These are phyloP conservation scores for Elasticomyces elasticus DNA, from an alignment of 495 filamentous ascomycete genomes.

Conservation along the genomic window DNA sequence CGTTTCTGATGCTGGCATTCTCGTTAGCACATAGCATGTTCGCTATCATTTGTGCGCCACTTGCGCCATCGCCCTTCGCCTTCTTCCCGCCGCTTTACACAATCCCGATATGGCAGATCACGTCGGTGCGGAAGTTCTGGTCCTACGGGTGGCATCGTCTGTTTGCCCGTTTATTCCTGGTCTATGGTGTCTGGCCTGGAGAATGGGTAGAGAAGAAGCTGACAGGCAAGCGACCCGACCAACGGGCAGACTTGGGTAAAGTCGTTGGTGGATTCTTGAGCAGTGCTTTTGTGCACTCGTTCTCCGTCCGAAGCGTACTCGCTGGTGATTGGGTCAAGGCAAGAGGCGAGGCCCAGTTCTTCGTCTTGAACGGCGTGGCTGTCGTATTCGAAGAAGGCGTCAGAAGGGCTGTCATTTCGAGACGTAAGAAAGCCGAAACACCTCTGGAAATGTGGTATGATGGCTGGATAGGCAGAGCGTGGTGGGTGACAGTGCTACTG, in stretches of 20 bases:
- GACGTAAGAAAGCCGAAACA: background rate
- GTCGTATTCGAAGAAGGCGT: conserved; percentile 9
- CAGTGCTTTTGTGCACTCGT: conserved; percentile 11
- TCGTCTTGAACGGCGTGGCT: conserved; percentile 6
- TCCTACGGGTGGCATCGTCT: conserved; percentile 16
- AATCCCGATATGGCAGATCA: conserved; percentile 11
- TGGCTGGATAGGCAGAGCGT: conserved; percentile 8
- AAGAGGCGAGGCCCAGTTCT: conserved; percentile 8
- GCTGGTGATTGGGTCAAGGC: conserved; percentile 10
- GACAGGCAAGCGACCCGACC: conserved; percentile 1
- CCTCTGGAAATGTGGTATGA: conserved; percentile 9
- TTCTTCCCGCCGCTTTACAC: conserved; percentile 16
- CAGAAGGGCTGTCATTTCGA: background rate
- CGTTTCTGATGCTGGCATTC: conserved; percentile 15
- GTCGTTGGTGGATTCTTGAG: conserved; percentile 12
- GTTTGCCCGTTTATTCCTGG: conserved; percentile 11
- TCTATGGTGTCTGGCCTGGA: conserved; percentile 14
- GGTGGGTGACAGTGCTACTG: conserved; percentile 8
- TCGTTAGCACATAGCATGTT: conserved; percentile 10
- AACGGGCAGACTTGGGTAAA: conserved; percentile 10
- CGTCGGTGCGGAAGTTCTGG: conserved; percentile 8
- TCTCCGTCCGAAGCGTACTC: conserved; percentile 7
- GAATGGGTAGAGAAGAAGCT: conserved; percentile 10
- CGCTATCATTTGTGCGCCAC: conserved; percentile 9
- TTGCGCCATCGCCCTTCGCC: conserved; percentile 10